Evolutionary conservation across 306 rosid genomes (phyloP), one percentile per base, ranked within the genome.

Genomic region (Ammopiptanthus mongolicus): DNA sequence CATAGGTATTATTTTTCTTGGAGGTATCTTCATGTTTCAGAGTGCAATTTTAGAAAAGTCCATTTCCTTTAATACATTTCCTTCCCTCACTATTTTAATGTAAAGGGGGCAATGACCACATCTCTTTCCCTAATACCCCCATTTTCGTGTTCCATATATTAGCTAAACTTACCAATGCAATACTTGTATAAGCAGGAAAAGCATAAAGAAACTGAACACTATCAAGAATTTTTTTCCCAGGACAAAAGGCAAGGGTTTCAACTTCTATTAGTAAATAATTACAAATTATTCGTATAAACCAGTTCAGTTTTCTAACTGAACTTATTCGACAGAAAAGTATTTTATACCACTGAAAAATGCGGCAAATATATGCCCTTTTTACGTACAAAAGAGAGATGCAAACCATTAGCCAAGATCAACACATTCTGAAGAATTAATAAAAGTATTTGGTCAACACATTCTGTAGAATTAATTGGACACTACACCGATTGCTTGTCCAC

Each of bases 61-160:
- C 31, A 46, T 47, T 65, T 65, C 39, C 52, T 66, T 65, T 36
- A 69, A 19, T n/a, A 51, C 12, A 62, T 53, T 61, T 81, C 69
- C 36, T 33, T 69, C 59, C 25, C 37, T 64, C 9, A 28, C 34
- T 42, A 59, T 25, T 31, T 56, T 29, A 42, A 42, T 37, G 77
- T 63, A 21, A 76, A 13, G 6, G 56, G 9, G 75, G 76, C 5
- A 55, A 46, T 44, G 33, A 57, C 8, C 29, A 19, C 12, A 48
- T 46, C n/a, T 34, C 53, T 25, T 63, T 48, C 21, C 44, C 53
- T 10, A 44, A 46, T 46, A 67, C 11, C 72, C 76, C 5, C 48
- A 44, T 29, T 80, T 34, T 60, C 73, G n/a, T 9, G 65, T 29
- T 68, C 67, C 69, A 61, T 29, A 46, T 21, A 75, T 46, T 11